Evolutionary conservation across 2,329 filamentous ascomycete genomes (phyloP), one percentile per base, ranked within the genome.

Genomic region (Plenodomus biglobosus): DNA sequence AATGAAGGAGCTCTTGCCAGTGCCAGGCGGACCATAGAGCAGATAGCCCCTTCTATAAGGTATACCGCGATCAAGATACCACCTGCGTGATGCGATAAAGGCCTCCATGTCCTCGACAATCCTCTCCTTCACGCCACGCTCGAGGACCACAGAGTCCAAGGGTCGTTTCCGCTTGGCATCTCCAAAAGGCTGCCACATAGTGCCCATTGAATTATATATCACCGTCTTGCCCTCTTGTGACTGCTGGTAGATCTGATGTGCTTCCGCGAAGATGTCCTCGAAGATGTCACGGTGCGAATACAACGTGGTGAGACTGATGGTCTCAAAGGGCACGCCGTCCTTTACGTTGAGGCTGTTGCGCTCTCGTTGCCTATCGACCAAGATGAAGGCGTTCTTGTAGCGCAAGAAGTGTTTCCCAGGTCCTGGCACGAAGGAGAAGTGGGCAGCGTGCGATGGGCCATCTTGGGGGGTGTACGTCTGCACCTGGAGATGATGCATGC

Each of bases 1-100:
- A 54, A 99, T 96, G 61, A 99, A 97, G 0, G 90, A 95, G 52
- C 88, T 96, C 76, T 95, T 97, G 30, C 90, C 95, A 36, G 88
- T 95, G 0, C 92, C 92, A 0, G 92, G 92, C 3, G 92, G 91
- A 0, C 92, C 92, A 63, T 94, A 90, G 0, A 96, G 80, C 7
- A 96, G 79, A 66, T 96, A 96, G 0, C 92, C 92, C 47, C 92
- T 80, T 16, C 92, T 84, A 65, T 96, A 96, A 0, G 92, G 92
- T 55, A 96, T 95, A 2, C 92, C 92, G n/a, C 92, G 85, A 63
- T 96, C 90, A 41, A 91, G 83, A 66, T 96, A 96, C 92, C 92
- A 96, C 56, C 87, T 83, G 48, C 88, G 84, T 32, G 88, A 86
- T 1, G 77, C 76, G 43, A 96, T 77, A 63, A 96, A 96, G 59